Conservation (phyloP, 306 rosid genomes). For the Prunus davidiana region DNA sequence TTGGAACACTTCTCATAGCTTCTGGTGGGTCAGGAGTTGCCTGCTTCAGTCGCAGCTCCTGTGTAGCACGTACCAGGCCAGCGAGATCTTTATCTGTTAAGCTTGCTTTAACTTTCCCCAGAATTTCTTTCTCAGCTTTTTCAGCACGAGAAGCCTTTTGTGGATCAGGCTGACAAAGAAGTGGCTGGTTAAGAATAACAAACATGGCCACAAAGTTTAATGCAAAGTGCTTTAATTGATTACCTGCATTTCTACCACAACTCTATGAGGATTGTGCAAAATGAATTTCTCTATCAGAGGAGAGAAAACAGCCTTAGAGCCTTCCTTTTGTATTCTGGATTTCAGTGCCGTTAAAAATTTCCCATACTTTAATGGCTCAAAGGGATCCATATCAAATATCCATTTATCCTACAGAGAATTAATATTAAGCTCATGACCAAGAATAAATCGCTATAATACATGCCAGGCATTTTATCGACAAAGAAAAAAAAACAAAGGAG, state of each 20-base stretch:
- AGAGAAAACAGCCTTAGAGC: constrained; percentile 82
- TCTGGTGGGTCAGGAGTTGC: constrained; percentile 98
- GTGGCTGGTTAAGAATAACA: constrained; percentile 4
- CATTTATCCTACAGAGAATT: constrained; percentile 70
- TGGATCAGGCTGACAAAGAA: constrained; percentile 81
- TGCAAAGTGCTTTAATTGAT: constrained; percentile 4
- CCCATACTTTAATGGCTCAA: constrained; percentile 91
- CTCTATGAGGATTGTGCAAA: constrained; percentile 79
- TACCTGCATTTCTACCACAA: constrained; percentile 97
- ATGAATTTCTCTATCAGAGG: constrained; percentile 84
- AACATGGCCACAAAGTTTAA: not conserved
- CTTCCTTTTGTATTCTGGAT: constrained; percentile 79
- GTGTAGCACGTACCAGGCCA: constrained; percentile 79
- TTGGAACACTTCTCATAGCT: constrained; percentile 88
- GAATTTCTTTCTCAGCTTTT: constrained; percentile 66
- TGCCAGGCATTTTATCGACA: not conserved
- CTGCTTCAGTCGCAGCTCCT: constrained; percentile 77
- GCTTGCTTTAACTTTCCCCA: constrained; percentile 70
- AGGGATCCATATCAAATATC: constrained; percentile 98
- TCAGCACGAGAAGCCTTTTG: constrained; percentile 83
- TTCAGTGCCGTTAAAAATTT: constrained; percentile 79
- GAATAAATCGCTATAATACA: not conserved
- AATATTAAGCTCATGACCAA: constrained; percentile 10
- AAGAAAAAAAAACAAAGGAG: not conserved
- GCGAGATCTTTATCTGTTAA: constrained; percentile 89